A percentile compares a stretch with the other conserved stretches of the same genome.
Conservation (phyloP, 257 asterid species). For the Nicotiana benthamiana region DNA sequence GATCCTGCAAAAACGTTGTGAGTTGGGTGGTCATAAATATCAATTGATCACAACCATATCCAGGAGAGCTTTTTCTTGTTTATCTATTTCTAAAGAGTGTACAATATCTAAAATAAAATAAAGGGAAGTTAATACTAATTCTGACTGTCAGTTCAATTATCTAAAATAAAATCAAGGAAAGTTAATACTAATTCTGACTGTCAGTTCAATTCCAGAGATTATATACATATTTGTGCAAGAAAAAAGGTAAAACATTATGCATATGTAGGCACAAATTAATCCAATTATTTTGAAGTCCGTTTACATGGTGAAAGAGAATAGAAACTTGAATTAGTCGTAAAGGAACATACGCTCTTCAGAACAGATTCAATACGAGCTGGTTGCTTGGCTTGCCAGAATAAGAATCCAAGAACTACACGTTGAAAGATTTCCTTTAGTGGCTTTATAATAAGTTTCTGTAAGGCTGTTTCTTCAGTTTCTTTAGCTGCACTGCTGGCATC, state of each 20-base stretch:
- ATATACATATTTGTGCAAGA: neutral
- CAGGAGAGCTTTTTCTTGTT: neutral
- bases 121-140: neutral
- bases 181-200: neutral
- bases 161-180: neutral
- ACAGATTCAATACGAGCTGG: constrained; percentile 84
- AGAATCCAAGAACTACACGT: constrained; percentile 66
- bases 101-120: neutral
- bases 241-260: neutral
- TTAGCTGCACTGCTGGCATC: constrained; percentile 30
- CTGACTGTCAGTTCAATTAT: neutral
- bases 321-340: neutral
- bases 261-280: neutral
- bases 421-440: constrained; percentile 75
- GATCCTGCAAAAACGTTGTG: neutral
- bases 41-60: no score
- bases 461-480: constrained; percentile 45
- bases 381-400: constrained; percentile 97
- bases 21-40: neutral
- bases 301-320: neutral
- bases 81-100: neutral
- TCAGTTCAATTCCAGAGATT: neutral
- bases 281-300: neutral
- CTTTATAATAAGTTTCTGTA: constrained; percentile 49
- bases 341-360: constrained; percentile 62